These are phyloP conservation scores for Fraxinus sp. DNA, from an alignment of 305 asterid species.

Conservation along the genomic window DNA sequence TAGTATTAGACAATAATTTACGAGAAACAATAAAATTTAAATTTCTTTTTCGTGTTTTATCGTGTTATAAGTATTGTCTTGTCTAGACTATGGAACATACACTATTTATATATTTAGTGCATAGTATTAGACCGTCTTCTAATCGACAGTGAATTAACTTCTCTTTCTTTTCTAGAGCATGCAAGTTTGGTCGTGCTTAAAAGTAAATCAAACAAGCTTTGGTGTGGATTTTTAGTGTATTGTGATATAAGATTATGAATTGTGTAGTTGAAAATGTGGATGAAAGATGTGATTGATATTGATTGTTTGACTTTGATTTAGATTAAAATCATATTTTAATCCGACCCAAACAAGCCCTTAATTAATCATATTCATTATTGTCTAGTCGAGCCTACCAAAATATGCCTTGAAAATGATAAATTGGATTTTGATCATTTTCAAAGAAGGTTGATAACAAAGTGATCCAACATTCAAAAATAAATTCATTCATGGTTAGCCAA, in stretches of 20 bases:
- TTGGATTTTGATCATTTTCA: background rate
- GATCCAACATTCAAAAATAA: background rate
- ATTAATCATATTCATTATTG: background rate
- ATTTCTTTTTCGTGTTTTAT: background rate
- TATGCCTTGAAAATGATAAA: background rate
- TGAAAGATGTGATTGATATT: no score
- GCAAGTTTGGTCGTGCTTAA: background rate
- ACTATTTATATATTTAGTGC: no score
- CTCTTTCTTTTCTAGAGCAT: background rate
- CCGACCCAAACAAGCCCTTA: background rate
- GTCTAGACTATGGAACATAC: no score
- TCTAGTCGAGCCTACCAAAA: background rate
- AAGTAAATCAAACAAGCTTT: background rate
- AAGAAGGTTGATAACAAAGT: background rate
- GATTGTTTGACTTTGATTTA: no score
- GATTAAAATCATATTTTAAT: no score
- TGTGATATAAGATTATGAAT: no score
- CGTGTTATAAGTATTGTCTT: no score
- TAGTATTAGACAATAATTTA: background rate
- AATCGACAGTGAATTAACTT: background rate
- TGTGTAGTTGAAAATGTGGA: no score
- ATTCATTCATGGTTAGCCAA: background rate
- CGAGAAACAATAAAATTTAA: no score
- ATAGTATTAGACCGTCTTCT: background rate
- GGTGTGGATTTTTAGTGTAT: no score